Percentiles rank a stretch among this genome's conserved stretches.
These are phyloP conservation scores for Penicillium sp. DNA, from an alignment of 2,329 filamentous ascomycete genomes.

Conservation along the genomic window DNA sequence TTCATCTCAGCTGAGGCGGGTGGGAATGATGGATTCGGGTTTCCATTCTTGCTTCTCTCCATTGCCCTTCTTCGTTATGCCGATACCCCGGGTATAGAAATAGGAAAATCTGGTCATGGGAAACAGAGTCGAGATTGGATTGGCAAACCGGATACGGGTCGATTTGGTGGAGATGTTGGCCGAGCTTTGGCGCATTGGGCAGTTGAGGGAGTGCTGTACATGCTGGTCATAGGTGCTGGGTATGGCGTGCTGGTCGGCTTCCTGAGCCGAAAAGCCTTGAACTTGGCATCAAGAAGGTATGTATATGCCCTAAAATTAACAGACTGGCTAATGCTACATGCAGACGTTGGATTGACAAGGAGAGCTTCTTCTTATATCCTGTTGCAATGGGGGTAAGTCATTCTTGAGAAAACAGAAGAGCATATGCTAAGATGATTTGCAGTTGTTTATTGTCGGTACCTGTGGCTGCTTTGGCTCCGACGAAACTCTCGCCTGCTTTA, in stretches of 20 bases:
- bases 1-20: constrained; percentile 63
- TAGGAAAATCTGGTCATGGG: constrained; percentile 16
- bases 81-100: constrained; percentile 30
- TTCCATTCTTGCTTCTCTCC: constrained; percentile 60
- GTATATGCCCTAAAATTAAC: background rate
- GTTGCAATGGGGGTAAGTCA: constrained; percentile 48
- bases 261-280: constrained; percentile 48
- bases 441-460: constrained; percentile 59
- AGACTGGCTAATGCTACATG: constrained; percentile 12
- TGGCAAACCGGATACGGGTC: constrained; percentile 46
- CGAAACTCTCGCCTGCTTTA: constrained; percentile 61
- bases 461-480: constrained; percentile 59
- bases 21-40: constrained; percentile 62
- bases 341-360: constrained; percentile 56
- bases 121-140: constrained; percentile 28
- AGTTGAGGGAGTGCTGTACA: constrained; percentile 60
- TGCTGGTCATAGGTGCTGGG: constrained; percentile 53
- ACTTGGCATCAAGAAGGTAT: constrained; percentile 35
- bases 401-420: background rate
- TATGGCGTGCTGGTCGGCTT: constrained; percentile 56
- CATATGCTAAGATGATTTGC: background rate
- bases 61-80: constrained; percentile 58
- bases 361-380: constrained; percentile 55
- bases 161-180: constrained; percentile 52
- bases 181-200: constrained; percentile 58